Evolutionary conservation across 768 basidiomycete species (phyloP), one percentile per base, ranked within the genome.

Genomic region (Pleurotus eryngii): DNA sequence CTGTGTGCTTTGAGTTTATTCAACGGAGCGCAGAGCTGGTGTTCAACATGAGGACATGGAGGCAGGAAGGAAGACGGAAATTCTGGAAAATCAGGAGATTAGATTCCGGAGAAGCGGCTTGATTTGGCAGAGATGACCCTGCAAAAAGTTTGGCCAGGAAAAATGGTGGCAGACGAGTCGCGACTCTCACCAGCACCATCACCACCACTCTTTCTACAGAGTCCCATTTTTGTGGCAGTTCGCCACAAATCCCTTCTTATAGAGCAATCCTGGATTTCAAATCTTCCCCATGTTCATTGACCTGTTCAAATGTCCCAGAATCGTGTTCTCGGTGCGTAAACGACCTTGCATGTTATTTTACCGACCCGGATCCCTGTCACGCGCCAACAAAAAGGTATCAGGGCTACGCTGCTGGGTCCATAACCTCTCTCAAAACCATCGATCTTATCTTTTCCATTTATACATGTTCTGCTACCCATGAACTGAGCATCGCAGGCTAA

Each of bases 201-300:
- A 30, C 49, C 35, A 46, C 48, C 20, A 27, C 38, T 22, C 17
- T 43, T 45, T 49, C 43, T 40, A 18, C 17, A 48, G 46, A 48
- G 46, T 26, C 46, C 46, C 46, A 48, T 55, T 54, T 59, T 37
- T 61, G 61, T 59, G 54, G 59, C 50, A 50, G 30, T 35, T 55
- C 51, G 67, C 64, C 63, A 60, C 59, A 56, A 17, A 38, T 27
- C 42, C 39, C 49, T 49, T 58, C 59, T 40, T 57, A 58, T 49
- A 59, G 49, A 61, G 57, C 61, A 64, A 79, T 68, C 70, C 79
- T 81, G 80, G 77, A 81, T 66, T 61, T 63, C 64, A 61, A 63
- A 60, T 58, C 65, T 60, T 65, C 68, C 68, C 63, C 78, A 81
- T 81, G 79, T 81, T 71, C 73, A 68, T 63, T 68, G 64, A 60